Evolutionary conservation across 305 asterid species (phyloP).

Genomic region (Stenogyne calaminthoides): DNA sequence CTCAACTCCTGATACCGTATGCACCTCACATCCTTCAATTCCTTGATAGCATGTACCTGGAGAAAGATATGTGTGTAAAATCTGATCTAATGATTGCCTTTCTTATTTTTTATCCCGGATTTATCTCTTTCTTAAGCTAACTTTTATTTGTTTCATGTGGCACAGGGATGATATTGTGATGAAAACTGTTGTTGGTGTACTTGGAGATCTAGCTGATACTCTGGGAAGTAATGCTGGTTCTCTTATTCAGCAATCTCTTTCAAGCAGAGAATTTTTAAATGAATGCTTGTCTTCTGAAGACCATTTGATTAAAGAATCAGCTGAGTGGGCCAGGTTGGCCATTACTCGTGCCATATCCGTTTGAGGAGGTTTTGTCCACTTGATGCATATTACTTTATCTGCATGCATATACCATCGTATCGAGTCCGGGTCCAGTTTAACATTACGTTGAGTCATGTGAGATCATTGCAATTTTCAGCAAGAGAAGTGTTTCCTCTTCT

Average conservation of each 20-base stretch:
- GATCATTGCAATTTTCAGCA: slow-evolving; percentile 53
- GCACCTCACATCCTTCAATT: slow-evolving; percentile 88
- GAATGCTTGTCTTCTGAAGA: slow-evolving; percentile 95
- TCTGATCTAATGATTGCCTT: not conserved
- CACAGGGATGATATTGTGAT: slow-evolving; percentile 94
- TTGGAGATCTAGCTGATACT: slow-evolving; percentile 95
- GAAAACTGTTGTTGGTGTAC: slow-evolving; percentile 92
- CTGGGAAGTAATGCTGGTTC: slow-evolving; percentile 88
- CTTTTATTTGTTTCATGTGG: slow-evolving; percentile 1
- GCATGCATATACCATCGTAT: slow-evolving; percentile 87
- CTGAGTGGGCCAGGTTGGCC: slow-evolving; percentile 99
- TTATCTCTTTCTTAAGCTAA: not conserved
- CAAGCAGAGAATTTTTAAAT: slow-evolving; percentile 84
- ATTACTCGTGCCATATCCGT: slow-evolving; percentile 90
- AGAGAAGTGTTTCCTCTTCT: slow-evolving; percentile 37
- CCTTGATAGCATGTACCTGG: slow-evolving; percentile 78
- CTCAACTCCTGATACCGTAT: slow-evolving; percentile 72
- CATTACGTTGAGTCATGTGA: slow-evolving; percentile 33
- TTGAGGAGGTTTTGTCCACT: slow-evolving; percentile 47
- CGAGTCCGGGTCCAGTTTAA: slow-evolving; percentile 48
- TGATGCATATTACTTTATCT: slow-evolving; percentile 57
- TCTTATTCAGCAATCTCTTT: slow-evolving; percentile 81
- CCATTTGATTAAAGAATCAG: slow-evolving; percentile 93
- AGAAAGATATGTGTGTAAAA: slow-evolving; percentile 72
- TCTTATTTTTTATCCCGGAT: slow-evolving; percentile 21